Conservation (phyloP, 2,329 filamentous ascomycete genomes). For the Graphilbum ipis-grandicollis region DNA sequence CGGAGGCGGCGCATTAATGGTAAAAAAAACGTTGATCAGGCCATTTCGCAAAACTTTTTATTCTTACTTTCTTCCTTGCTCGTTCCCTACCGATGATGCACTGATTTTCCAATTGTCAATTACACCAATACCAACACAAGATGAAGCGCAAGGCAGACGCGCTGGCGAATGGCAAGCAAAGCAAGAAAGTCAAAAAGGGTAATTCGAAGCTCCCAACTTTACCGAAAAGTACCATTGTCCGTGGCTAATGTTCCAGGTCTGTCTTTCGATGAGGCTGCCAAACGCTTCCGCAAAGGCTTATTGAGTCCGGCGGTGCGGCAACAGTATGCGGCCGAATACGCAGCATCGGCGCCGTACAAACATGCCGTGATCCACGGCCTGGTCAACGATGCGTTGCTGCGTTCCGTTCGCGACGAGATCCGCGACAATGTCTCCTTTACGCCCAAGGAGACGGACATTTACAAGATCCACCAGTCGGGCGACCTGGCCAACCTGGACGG, state of each 20-base stretch:
- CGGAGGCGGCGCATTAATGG: too few relatives aligned
- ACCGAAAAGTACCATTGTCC: too few relatives aligned
- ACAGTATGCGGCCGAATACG: constrained; percentile 44
- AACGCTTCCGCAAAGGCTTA: constrained; percentile 47
- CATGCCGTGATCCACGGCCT: constrained; percentile 77
- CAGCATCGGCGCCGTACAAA: constrained; percentile 58
- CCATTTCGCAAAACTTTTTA: too few relatives aligned
- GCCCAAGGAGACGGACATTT: constrained; percentile 97
- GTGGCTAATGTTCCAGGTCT: constrained; percentile 19
- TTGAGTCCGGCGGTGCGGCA: constrained; percentile 42
- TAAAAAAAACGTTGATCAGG: too few relatives aligned
- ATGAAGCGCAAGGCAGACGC: background rate
- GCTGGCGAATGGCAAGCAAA: background rate
- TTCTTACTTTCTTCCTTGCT: too few relatives aligned
- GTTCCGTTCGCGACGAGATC: constrained; percentile 76
- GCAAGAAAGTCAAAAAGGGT: background rate
- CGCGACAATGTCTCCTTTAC: constrained; percentile 85
- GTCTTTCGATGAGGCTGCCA: constrained; percentile 29
- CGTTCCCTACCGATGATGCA: too few relatives aligned
- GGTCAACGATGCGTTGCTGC: constrained; percentile 66
- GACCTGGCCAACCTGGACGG: constrained; percentile 95
- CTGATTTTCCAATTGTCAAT: background rate
- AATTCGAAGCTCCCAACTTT: too few relatives aligned
- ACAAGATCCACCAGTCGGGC: constrained; percentile 97
- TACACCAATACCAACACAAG: background rate